A percentile compares a stretch with the other conserved stretches of the same genome.
These are phyloP conservation scores for Lophiotrema nucula DNA, from an alignment of 495 filamentous ascomycete species.

Conservation along the genomic window DNA sequence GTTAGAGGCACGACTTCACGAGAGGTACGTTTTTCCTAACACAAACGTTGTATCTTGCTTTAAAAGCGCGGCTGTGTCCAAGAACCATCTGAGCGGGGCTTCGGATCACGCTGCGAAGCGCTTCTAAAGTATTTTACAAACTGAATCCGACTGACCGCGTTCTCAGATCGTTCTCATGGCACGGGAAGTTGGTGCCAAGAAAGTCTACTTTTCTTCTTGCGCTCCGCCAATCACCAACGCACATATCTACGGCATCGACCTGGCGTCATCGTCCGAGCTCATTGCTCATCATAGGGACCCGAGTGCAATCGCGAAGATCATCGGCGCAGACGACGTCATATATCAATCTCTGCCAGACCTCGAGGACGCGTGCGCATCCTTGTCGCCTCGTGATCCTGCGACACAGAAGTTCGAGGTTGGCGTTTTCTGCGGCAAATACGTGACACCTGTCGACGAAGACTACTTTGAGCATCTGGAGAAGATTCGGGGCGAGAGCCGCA, in stretches of 20 bases:
- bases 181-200: slow-evolving; percentile 81
- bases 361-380: slow-evolving; percentile 73
- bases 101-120: no score
- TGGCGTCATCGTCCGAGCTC: slow-evolving; percentile 78
- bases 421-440: slow-evolving; percentile 89
- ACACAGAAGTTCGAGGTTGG: slow-evolving; percentile 82
- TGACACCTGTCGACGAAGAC: slow-evolving; percentile 75
- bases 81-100: no score
- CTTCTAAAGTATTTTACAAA: no score
- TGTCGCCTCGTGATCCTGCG: slow-evolving; percentile 54
- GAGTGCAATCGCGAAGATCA: slow-evolving; percentile 69
- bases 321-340: slow-evolving; percentile 88
- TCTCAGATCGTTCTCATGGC: slow-evolving; percentile 95
- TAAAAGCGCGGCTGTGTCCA: no score
- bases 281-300: slow-evolving; percentile 76
- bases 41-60: no score
- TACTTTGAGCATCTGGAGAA: slow-evolving; percentile 87
- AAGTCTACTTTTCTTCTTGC: slow-evolving; percentile 87
- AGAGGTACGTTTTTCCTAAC: no score
- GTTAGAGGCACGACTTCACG: slow-evolving; percentile 87
- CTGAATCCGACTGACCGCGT: no score
- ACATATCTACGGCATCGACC: slow-evolving; percentile 85
- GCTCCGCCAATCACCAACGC: slow-evolving; percentile 80
- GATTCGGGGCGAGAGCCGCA: slow-evolving; percentile 69
- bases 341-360: slow-evolving; percentile 86